Evolutionary conservation across 805 yeast species (phyloP), one percentile per base, ranked within the genome.

Genomic region (Monosporozyma aquatica): DNA sequence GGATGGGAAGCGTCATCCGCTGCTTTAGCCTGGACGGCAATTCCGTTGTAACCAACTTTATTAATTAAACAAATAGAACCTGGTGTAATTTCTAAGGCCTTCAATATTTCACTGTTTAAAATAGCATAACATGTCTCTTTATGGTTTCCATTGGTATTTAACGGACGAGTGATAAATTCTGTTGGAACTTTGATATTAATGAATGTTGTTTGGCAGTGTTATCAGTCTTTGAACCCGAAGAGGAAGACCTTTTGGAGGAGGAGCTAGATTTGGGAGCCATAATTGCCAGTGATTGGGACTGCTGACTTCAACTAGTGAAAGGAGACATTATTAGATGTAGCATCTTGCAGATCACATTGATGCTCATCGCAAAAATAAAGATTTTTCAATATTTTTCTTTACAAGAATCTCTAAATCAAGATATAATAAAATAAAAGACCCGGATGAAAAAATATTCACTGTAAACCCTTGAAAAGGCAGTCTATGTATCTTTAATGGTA

Each of bases 31-130:
- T 67, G 50, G 1, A 70, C 78, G 11, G 74, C 52, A 3, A 72
- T 53, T 3, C 80, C 80, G 37, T 61, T 59, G 1, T 69, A 66
- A 3, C 75, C 74, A 34, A 68, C 71, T 44, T 69, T 70, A 17
- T 69, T 56, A 2, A 77, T 47, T 32, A 66, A 54, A 13, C 76
- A 70, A 45, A 77, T 54, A 4, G 72, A 66, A 1, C 79, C 79
- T 18, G 58, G 50, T 6, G 54, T 46, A 10, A 75, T 60, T 17
- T 73, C 81, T 21, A 74, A 55, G 1, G 71, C 73, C 41, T 68
- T 67, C 35, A 76, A 57, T 1, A 73, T 64, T 1, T 70, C 69
- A 0, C 69, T 65, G 43, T 73, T 67, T 3, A 77, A 43, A 18
- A 58, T 58, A 0, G 67, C 69, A 43, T 66, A 67, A n/a, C 64